Percentiles rank a stretch among this genome's conserved stretches.
phyloP scores from a whole-genome alignment of 2,329 filamentous ascomycete species.

The Fusarium musae region DNA sequence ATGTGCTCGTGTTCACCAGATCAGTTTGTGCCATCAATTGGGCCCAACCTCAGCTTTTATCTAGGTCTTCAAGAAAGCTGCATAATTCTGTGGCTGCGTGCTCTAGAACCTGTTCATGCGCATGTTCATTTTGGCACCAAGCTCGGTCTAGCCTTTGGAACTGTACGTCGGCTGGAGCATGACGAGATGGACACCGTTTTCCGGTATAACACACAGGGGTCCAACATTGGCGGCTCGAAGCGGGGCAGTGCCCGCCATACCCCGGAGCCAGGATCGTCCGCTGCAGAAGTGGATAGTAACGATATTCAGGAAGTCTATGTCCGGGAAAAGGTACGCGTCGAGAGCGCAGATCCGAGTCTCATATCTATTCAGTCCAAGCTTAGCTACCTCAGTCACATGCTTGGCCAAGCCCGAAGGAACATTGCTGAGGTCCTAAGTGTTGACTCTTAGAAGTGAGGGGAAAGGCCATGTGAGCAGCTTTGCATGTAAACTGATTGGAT shows the following conservation, averaged over 20 bases:
- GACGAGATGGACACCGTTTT: constrained; percentile 86
- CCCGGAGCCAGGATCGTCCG: constrained; percentile 36
- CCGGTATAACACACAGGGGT: constrained; percentile 61
- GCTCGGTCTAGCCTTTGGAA: constrained; percentile 76
- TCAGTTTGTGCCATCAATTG: constrained; percentile 58
- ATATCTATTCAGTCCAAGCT: constrained; percentile 87
- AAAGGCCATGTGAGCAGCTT: constrained; percentile 21
- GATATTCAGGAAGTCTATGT: constrained; percentile 76
- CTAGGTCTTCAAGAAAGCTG: constrained; percentile 76
- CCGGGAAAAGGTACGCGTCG: constrained; percentile 87
- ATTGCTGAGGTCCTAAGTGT: constrained; percentile 82
- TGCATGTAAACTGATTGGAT: constrained; percentile 43
- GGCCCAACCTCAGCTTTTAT: constrained; percentile 78
- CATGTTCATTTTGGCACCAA: constrained; percentile 71
- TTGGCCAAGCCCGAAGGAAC: constrained; percentile 76
- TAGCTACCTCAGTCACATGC: constrained; percentile 77
- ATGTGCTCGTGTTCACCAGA: constrained; percentile 55
- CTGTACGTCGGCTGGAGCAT: constrained; percentile 72
- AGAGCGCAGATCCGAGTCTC: constrained; percentile 88
- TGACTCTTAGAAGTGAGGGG: constrained; percentile 44
- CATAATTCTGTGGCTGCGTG: constrained; percentile 75
- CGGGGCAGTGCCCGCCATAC: constrained; percentile 41
- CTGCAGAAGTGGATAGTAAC: constrained; percentile 29
- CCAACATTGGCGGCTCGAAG: constrained; percentile 42
- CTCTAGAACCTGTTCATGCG: constrained; percentile 74